Evolutionary conservation across 2,329 filamentous ascomycete genomes (phyloP), one percentile per base, ranked within the genome.

Genomic region (Fusarium lateritium): DNA sequence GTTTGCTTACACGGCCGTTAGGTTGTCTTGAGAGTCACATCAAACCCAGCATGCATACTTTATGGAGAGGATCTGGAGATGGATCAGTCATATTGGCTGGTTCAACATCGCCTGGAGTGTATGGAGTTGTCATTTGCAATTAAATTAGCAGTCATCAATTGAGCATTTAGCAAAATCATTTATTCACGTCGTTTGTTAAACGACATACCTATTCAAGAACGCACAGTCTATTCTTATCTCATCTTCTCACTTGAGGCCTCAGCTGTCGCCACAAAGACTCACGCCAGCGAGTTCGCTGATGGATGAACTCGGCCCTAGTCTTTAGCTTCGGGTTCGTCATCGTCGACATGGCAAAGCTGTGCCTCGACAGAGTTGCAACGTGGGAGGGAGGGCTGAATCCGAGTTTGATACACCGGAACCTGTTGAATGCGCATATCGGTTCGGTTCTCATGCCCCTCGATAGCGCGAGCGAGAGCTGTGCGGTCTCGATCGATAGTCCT

Each of bases 111-210:
- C 43, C 56, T 61, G 50, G 52, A 46, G 64, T 62, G 57, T 59
- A 65, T 44, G 55, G 64, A 63, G 67, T 70, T 58, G 22, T 51
- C 39, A 36, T 56, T 62, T 53, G 40, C 19, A 62, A 44, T 67
- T 56, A 21, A 63, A 57, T 49, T 63, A 70, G 58, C 66, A 69
- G 51, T 62, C 57, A 46, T 45, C 52, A 70, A 40, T 65, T 42
- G 40, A 53, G 46, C 60, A 65, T 52, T 31, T 47, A 65, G 45
- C 61, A 63, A 24, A 42, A 40, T 57, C 42, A 39, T 52, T 14
- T 62, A 52, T 70, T 67, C 39, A 33, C 38, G 40, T 58, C 26
- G 39, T 17, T 56, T 56, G 34, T 24, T 43, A 34, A 44, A 44
- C 26, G 7, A 14, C 19, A n/a, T 24, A 22, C 26, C 19, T 28